Percentiles rank a stretch among this genome's conserved stretches.
phyloP scores from a whole-genome alignment of 2,329 filamentous ascomycete genomes.

The Beauveria rudraprayagi region DNA sequence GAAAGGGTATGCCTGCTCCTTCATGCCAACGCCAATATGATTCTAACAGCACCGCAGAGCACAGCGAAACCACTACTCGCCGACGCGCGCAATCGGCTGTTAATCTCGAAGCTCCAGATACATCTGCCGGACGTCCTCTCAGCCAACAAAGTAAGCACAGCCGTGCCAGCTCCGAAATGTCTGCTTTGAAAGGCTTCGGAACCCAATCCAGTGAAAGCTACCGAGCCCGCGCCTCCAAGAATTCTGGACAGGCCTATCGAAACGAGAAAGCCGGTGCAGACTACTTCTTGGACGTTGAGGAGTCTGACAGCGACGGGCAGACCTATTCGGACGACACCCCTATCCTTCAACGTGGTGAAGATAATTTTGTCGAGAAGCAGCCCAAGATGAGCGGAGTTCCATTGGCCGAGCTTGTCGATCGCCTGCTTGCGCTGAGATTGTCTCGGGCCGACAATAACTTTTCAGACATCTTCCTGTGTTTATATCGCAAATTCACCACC shows the following conservation, averaged over 20 bases:
- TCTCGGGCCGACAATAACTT: constrained; percentile 88
- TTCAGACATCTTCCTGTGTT: constrained; percentile 75
- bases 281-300: constrained; percentile 60
- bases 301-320: constrained; percentile 60
- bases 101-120: constrained; percentile 50
- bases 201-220: constrained; percentile 35
- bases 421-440: constrained; percentile 73
- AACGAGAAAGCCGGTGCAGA: constrained; percentile 39
- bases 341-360: constrained; percentile 58
- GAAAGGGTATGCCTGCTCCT: constrained; percentile 48
- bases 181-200: constrained; percentile 46
- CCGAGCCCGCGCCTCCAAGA: constrained; percentile 24
- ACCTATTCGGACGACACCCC: constrained; percentile 60
- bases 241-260: constrained; percentile 37
- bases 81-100: constrained; percentile 54
- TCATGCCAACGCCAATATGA: background rate
- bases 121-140: constrained; percentile 41
- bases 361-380: constrained; percentile 45
- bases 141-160: constrained; percentile 59
- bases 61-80: constrained; percentile 36
- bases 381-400: constrained; percentile 44
- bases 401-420: constrained; percentile 72
- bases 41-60: constrained; percentile 24
- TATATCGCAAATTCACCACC: constrained; percentile 89
- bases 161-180: constrained; percentile 64